Evolutionary conservation across 768 basidiomycete species (phyloP), one percentile per base, ranked within the genome.

Genomic region (Xanthoconium stramineum): DNA sequence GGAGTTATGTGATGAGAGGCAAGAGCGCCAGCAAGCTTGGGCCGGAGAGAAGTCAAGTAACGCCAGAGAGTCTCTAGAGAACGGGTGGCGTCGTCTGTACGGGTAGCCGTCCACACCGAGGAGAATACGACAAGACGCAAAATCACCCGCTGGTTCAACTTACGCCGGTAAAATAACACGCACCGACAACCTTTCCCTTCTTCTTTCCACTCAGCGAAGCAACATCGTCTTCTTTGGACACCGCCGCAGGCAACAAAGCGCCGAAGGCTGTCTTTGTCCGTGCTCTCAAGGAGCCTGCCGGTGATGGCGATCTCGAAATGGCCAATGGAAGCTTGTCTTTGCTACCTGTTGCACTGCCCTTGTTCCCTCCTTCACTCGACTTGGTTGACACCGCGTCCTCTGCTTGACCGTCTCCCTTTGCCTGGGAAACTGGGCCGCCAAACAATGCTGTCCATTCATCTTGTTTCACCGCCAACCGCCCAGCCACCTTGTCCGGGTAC

Each of bases 1-100:
- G 89, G 84, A 4, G 83, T 89, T 59, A 85, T 86, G 39, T 80
- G 71, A 37, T 94, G 80, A 5, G 81, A 76, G 39, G 83, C 80
- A 2, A 98, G 83, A 0, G 91, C 91, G 6, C 86, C 86, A 2
- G 76, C 80, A 37, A 98, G 79, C 67, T 95, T 94, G 12, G 91
- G 94, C 13, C 97, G 84, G 12, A 92, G 84, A 65, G 97, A 94
- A 3, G 92, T 84, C 8, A 98, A 82, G 68, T 94, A 98, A 12
- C 87, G 83, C 59, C 93, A 80, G 6, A 99, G 81, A 0, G 89
- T 87, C 69, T 98, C 94, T n/a, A 96, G 76, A 3, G 95, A 89
- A 20, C 83, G 81, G 47, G 79, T 78, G 54, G 80, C 76, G 32
- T 85, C 81, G 60, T 86, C 89, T 86, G 57, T 19, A 55, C 28